phyloP scores from a whole-genome alignment of 2,329 filamentous ascomycete species.

The Lasiodiplodia hormozganensis region DNA sequence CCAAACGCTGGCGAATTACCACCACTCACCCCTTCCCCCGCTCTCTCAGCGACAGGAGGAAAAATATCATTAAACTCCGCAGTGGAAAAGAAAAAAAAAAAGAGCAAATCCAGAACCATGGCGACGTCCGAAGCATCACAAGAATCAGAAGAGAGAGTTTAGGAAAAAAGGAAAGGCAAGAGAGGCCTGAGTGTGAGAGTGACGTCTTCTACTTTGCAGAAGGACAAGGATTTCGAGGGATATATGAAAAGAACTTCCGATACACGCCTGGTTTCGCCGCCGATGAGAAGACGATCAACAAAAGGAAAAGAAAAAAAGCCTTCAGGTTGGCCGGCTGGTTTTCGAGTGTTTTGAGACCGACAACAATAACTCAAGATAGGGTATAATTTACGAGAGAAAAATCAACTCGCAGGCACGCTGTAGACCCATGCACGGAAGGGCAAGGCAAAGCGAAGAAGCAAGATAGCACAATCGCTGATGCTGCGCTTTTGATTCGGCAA shows the following conservation, averaged over 20 bases:
- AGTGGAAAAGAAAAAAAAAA: background rate
- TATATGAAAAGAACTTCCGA: background rate
- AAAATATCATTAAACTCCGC: background rate
- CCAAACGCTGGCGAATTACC: conserved; percentile 1
- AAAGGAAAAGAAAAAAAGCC: background rate
- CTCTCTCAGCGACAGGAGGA: background rate
- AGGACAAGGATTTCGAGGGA: background rate
- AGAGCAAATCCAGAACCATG: background rate
- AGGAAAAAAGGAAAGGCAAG: background rate
- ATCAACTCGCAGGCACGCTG: conserved; percentile 5
- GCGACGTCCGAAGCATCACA: background rate
- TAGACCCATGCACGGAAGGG: background rate
- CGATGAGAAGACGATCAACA: background rate
- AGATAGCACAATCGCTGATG: background rate
- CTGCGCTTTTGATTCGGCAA: background rate
- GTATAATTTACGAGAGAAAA: conserved; percentile 5
- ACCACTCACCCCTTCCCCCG: background rate
- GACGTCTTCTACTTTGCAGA: background rate
- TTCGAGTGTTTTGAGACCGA: background rate
- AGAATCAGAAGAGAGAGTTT: background rate
- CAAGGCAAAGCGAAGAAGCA: background rate
- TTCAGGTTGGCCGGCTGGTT: background rate
- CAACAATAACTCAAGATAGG: background rate
- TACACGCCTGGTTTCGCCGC: background rate
- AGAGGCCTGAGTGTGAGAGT: background rate